Conservation (phyloP, 805 yeast species). For the Yueomyces sp. region DNA sequence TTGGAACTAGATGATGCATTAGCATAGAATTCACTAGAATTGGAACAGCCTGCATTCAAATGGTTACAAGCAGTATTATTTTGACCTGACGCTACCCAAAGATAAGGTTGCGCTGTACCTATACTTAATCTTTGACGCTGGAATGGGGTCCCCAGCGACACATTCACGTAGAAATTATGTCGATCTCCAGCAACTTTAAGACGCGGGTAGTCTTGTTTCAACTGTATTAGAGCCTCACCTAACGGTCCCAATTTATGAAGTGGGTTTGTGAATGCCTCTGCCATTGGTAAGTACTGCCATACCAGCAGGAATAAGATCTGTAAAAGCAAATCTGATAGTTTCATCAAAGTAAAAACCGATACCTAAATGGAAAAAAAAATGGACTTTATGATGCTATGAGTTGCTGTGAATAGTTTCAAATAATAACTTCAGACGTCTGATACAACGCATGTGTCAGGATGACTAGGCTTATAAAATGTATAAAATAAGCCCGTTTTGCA, state of each 20-base stretch:
- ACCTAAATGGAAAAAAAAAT: too few relatives aligned
- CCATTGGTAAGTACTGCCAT: not conserved
- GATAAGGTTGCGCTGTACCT: constrained; percentile 28
- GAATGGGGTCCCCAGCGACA: constrained; percentile 21
- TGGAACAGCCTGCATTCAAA: constrained; percentile 4
- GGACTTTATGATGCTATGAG: too few relatives aligned
- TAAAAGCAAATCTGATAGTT: too few relatives aligned
- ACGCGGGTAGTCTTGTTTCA: constrained; percentile 8
- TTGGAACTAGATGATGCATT: constrained; percentile 10
- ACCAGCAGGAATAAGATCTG: too few relatives aligned
- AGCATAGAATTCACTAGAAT: constrained; percentile 6
- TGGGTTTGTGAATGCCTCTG: constrained; percentile 1
- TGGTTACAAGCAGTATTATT: constrained; percentile 4
- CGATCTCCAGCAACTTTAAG: constrained; percentile 15
- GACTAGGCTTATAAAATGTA: too few relatives aligned
- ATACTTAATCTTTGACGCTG: constrained; percentile 22
- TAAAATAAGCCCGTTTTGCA: too few relatives aligned
- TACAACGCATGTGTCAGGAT: too few relatives aligned
- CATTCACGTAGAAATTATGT: constrained; percentile 21
- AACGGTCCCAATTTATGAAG: too few relatives aligned
- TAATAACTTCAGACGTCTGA: too few relatives aligned
- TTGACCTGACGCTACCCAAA: constrained; percentile 22
- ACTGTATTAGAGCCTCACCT: not conserved
- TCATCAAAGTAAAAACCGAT: too few relatives aligned
- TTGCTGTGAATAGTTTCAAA: too few relatives aligned